Percentiles rank a stretch among this genome's conserved stretches.
Conservation (phyloP, 2,329 filamentous ascomycete genomes). For the Penicillium glabrum region DNA sequence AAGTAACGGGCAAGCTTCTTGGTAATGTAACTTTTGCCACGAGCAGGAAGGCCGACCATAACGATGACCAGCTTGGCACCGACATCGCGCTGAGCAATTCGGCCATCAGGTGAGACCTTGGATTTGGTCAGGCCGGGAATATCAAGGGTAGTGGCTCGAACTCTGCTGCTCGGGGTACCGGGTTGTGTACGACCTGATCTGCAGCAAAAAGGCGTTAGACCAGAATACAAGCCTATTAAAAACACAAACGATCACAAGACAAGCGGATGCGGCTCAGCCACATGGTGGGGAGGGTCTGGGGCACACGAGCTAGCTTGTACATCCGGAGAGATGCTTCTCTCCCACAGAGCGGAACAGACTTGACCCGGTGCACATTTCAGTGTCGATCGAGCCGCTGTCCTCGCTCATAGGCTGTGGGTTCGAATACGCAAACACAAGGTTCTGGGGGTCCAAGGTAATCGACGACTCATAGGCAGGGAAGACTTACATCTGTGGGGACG, state of each 20-base stretch:
- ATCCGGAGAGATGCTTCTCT: neutral
- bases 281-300: constrained; percentile 1
- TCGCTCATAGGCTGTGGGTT: constrained; percentile 11
- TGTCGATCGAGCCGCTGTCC: constrained; percentile 2
- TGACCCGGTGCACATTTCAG: constrained; percentile 7
- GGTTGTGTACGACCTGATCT: constrained; percentile 25
- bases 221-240: constrained; percentile 1
- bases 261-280: constrained; percentile 3
- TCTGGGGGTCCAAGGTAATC: constrained; percentile 3
- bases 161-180: constrained; percentile 64
- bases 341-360: neutral
- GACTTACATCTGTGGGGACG: constrained; percentile 62
- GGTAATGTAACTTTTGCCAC: constrained; percentile 98
- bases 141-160: constrained; percentile 90
- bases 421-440: constrained; percentile 3
- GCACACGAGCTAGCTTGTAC: neutral
- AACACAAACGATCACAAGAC: constrained; percentile 1
- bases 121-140: constrained; percentile 96
- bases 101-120: constrained; percentile 90
- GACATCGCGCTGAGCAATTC: constrained; percentile 90
- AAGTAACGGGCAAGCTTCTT: constrained; percentile 96
- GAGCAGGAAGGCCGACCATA: constrained; percentile 94
- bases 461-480: constrained; percentile 20
- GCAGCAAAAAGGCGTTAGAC: constrained; percentile 2
- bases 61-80: constrained; percentile 96